Conservation (phyloP, 2,329 filamentous ascomycete genomes). For the Golovinomyces cichoracearum region DNA sequence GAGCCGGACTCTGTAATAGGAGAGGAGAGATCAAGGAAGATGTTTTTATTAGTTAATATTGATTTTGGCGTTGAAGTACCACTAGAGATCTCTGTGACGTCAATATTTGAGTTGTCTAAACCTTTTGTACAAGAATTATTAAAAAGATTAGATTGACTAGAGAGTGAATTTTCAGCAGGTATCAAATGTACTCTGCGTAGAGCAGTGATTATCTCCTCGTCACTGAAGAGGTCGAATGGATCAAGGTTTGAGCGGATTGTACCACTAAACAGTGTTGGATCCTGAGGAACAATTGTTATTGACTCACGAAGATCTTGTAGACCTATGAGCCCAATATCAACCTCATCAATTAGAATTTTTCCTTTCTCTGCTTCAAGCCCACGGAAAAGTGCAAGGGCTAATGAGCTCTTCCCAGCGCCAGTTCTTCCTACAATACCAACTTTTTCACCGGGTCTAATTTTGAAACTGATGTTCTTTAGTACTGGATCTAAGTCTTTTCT, state of each 20-base stretch:
- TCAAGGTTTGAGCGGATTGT: constrained; percentile 83
- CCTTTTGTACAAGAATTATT: constrained; percentile 6
- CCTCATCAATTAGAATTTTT: constrained; percentile 65
- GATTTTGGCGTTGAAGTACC: constrained; percentile 22
- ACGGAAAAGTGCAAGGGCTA: constrained; percentile 79
- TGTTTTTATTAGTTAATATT: constrained; percentile 69
- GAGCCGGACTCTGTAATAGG: constrained; percentile 70
- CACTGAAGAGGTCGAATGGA: constrained; percentile 67
- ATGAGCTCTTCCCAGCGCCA: constrained; percentile 84
- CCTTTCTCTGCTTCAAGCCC: constrained; percentile 76
- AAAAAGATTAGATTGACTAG: constrained; percentile 12
- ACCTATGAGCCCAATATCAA: constrained; percentile 77
- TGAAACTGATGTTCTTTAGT: constrained; percentile 59
- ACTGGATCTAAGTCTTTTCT: constrained; percentile 69
- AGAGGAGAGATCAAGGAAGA: constrained; percentile 70
- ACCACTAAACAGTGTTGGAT: constrained; percentile 79
- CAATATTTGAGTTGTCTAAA: background rate
- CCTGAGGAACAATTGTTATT: constrained; percentile 93
- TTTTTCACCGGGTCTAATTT: constrained; percentile 65
- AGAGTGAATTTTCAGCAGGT: constrained; percentile 25
- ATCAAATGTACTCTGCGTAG: constrained; percentile 77
- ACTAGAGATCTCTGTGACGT: background rate
- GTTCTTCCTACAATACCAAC: constrained; percentile 90
- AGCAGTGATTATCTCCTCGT: constrained; percentile 70
- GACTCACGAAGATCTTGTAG: constrained; percentile 79